These are phyloP conservation scores for Ramaria rubella DNA, from an alignment of 768 basidiomycete species.

Conservation along the genomic window DNA sequence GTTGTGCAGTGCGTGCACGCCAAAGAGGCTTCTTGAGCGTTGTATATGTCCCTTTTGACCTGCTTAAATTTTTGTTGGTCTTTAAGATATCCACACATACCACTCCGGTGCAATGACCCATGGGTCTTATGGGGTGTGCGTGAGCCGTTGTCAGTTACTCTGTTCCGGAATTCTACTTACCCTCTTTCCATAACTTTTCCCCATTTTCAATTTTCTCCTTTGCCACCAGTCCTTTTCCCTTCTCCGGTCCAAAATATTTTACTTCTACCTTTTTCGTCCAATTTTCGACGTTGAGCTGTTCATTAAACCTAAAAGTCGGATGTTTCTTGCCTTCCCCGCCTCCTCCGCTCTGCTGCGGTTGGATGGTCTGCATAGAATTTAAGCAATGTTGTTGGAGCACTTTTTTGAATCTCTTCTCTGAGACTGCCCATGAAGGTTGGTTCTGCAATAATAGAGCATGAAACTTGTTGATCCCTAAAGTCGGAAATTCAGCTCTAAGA, in stretches of 20 bases:
- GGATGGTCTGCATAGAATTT: constrained; percentile 3
- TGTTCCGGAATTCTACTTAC: too few species aligned
- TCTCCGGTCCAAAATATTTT: constrained; percentile 57
- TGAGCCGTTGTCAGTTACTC: too few species aligned
- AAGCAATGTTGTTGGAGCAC: constrained; percentile 56
- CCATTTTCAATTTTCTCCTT: constrained; percentile 58
- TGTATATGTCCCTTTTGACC: constrained; percentile 63
- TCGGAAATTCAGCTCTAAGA: constrained; percentile 52
- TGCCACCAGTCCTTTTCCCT: constrained; percentile 82
- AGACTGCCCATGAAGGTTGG: constrained; percentile 68
- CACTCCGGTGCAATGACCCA: constrained; percentile 78
- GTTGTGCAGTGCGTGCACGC: constrained; percentile 77
- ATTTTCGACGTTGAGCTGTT: constrained; percentile 51
- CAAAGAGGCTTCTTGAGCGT: constrained; percentile 48
- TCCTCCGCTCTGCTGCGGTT: constrained; percentile 1
- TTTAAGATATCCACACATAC: constrained; percentile 40
- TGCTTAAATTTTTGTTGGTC: neutral
- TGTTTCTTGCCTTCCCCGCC: constrained; percentile 25
- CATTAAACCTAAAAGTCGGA: constrained; percentile 60
- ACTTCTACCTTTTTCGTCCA: constrained; percentile 64
- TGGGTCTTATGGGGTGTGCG: constrained; percentile 40
- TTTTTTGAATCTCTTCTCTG: constrained; percentile 77
- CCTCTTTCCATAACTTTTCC: constrained; percentile 76
- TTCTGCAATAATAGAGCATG: constrained; percentile 52
- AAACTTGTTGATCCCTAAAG: constrained; percentile 66